Evolutionary conservation across 2,329 filamentous ascomycete species (phyloP), one percentile per base, ranked within the genome.

Genomic region (Sporothrix mexicana): DNA sequence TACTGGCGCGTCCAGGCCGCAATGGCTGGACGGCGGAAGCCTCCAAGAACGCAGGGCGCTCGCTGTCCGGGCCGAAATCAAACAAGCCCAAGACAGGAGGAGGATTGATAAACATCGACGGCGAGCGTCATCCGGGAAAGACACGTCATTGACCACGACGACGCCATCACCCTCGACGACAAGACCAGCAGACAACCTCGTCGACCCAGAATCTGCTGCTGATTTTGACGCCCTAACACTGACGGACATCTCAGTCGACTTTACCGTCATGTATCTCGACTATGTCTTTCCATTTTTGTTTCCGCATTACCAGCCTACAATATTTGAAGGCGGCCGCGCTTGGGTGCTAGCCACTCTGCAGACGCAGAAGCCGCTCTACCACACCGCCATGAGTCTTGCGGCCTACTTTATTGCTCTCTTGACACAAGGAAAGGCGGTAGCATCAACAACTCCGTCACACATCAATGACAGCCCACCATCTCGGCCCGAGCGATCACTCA

Each of bases 271-370:
- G 73, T 91, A 90, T 77, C 82, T 90, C 67, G 88, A 91, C 77
- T 85, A 88, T 74, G 83, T 90, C n/a, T 85, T 91, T 74, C 88
- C 89, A 1, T 87, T 89, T 76, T 80, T 90, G 0, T 90, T 88
- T 77, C 89, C 89, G 1, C 88, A 90, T 78, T 91, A 91, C 78
- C 84, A 84, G 5, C 88, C 89, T 0, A 82, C 83, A 3, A 78
- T 88, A 7, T 81, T 88, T 5, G 82, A 87, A 72, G 86, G 87
- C 17, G 88, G 88, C 13, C 84, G 86, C 64, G 84, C 85, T n/a
- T 91, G 88, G 89, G 57, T 62, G 1, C 57, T 62, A 17, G 57
- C 57, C 1, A 62, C 57, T 2, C 15, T 62, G 17, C 57, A 62
- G 7, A 62, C 57, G 2, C 17, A 43, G 17, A 62, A 43, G 9